Evolutionary conservation across 2,329 filamentous ascomycete species (phyloP).

Genomic region (Mycocentrospora acerina): DNA sequence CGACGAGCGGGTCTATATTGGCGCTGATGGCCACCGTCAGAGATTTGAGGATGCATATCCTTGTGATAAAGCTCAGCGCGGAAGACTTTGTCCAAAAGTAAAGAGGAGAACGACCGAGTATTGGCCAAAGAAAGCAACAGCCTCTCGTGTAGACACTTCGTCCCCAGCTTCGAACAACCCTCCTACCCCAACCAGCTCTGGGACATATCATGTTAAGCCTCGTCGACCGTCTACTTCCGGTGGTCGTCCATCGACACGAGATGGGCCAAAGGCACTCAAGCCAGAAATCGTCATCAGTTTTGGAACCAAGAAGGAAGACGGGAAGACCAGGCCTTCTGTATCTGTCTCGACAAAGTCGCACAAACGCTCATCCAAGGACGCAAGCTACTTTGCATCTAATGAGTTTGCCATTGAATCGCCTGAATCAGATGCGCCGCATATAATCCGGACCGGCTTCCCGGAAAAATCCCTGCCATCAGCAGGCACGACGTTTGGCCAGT

Average conservation of each 20-base stretch:
- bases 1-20: constrained; percentile 33
- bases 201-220: constrained; percentile 25
- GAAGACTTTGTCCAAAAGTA: constrained; percentile 27
- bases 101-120: constrained; percentile 27
- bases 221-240: constrained; percentile 26
- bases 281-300: constrained; percentile 34
- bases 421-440: constrained; percentile 33
- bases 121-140: constrained; percentile 12
- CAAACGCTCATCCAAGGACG: constrained; percentile 31
- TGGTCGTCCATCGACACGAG: constrained; percentile 28
- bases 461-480: constrained; percentile 25
- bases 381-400: constrained; percentile 20
- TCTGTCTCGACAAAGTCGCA: constrained; percentile 16
- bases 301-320: constrained; percentile 25
- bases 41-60: constrained; percentile 25
- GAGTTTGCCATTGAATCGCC: constrained; percentile 31
- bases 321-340: constrained; percentile 25
- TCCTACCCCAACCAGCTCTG: constrained; percentile 29
- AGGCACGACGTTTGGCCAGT: constrained; percentile 11
- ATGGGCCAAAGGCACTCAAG: constrained; percentile 22
- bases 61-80: constrained; percentile 27
- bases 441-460: constrained; percentile 35
- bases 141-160: constrained; percentile 26
- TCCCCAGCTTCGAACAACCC: constrained; percentile 33
- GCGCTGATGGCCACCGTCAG: constrained; percentile 24